Evolutionary conservation across 805 yeast species (phyloP).

Genomic region (Kuraishia piskuri): DNA sequence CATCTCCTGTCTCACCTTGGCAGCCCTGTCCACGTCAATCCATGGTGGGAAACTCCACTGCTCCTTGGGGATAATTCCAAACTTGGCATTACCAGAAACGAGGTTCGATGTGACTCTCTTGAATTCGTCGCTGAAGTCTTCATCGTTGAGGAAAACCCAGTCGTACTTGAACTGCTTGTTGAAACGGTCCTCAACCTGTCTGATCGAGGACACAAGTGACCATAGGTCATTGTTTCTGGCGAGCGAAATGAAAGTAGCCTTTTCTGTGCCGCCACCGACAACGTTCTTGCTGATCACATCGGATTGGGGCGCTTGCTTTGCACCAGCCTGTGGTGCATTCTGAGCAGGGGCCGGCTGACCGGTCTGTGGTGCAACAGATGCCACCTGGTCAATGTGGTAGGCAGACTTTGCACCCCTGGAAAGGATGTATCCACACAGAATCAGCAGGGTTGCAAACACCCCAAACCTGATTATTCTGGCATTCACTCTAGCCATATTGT

Average conservation of each 20-base stretch:
- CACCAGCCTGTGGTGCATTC: slow-evolving; percentile 1
- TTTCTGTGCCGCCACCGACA: slow-evolving; percentile 30
- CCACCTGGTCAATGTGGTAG: slow-evolving; percentile 10
- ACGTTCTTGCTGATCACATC: slow-evolving; percentile 6
- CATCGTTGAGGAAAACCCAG: slow-evolving; percentile 93
- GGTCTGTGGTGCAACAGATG: not conserved
- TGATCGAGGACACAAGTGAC: slow-evolving; percentile 53
- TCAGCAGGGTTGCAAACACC: slow-evolving; percentile 34
- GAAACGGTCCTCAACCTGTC: slow-evolving; percentile 84
- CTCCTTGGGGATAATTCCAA: slow-evolving; percentile 72
- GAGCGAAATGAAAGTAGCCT: slow-evolving; percentile 75
- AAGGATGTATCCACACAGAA: slow-evolving; percentile 38
- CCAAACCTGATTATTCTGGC: slow-evolving; percentile 40
- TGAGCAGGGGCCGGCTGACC: slow-evolving; percentile 2
- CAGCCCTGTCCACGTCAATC: slow-evolving; percentile 67
- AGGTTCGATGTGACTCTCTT: slow-evolving; percentile 55
- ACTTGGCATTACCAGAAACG: slow-evolving; percentile 69
- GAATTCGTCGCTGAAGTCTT: slow-evolving; percentile 75
- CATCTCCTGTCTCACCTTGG: slow-evolving; percentile 46
- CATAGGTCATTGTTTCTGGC: slow-evolving; percentile 71
- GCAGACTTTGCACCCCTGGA: slow-evolving; percentile 34
- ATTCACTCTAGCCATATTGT: slow-evolving; percentile 34
- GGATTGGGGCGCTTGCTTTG: slow-evolving; percentile 6
- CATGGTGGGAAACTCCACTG: slow-evolving; percentile 86
- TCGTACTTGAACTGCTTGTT: slow-evolving; percentile 76